Base-by-base conservation (phyloP, 352 stramenopile species). In the Globisporangium canariense region DNA sequence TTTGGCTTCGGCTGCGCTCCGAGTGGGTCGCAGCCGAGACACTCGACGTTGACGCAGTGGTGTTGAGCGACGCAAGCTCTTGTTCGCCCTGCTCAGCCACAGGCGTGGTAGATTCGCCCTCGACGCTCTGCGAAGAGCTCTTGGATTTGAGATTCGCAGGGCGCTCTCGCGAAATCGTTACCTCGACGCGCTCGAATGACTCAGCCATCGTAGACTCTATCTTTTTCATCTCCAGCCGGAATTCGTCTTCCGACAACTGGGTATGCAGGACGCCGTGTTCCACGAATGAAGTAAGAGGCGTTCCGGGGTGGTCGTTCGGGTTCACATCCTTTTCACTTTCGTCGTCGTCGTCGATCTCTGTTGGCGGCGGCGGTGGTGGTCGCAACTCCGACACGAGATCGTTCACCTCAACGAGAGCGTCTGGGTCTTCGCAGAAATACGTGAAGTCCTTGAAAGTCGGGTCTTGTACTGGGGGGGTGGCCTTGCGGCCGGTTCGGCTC, bases 401-500 rank as follows among this genome's bases (percentile, higher is more conserved):
- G 0, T 75, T 86, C 16, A 94, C 88, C 60, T 92, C 85, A 18
- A 96, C 88, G 8, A 96, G 79, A 28, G 86, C 75, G 57, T 96
- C 87, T 0, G 88, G 88, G 64, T 96, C 83, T 81, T 96, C 85
- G 47, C 88, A 96, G 34, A 89, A 96, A 71, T 96, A 96, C 2
- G 88, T 96, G 38, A 96, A 96, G 60, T 96, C 88, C 73, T 96
- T 96, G 51, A 96, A 96, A 2, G 88, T 94, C 7, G 88, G 88
- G 49, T 96, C 88, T 60, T 96, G 88, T 54, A 91, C 79, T 0
- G 86, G 86, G n/a, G 84, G 79, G 8, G 85, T 79, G 41, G 81
- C 60, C 64, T 96, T 96, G 22, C 82, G 81, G 18, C 64, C 81
- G 30, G 71, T 67, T 34, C 86, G 86, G 40, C 76, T 94, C 1